Percentiles rank a stretch among this genome's conserved stretches.
Evolutionary conservation across 1,139 yeast species (phyloP).

Genomic region (Hemisphaericaspora xylofermentans): DNA sequence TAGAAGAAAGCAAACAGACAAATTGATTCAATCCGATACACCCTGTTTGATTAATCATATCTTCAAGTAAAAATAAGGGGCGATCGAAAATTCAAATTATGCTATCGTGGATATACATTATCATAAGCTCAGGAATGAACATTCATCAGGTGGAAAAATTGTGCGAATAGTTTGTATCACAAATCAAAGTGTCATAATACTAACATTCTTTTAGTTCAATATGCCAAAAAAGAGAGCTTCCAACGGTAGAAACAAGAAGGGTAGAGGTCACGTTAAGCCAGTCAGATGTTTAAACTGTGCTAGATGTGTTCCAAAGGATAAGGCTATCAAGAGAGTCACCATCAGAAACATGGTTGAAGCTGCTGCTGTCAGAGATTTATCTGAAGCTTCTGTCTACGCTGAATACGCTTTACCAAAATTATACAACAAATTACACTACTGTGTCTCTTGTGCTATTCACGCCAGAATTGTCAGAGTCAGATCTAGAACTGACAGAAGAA

Average conservation of each 20-base stretch:
- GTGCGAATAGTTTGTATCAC: not conserved
- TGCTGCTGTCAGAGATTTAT: constrained; percentile 99
- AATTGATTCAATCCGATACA: no score
- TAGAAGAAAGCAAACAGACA: no score
- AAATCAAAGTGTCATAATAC: constrained; percentile 15
- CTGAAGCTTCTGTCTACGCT: constrained; percentile 98
- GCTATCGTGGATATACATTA: no score
- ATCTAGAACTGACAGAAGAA: constrained; percentile 97
- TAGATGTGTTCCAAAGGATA: constrained; percentile 99
- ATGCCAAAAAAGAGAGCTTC: constrained; percentile 99
- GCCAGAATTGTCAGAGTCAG: constrained; percentile 99
- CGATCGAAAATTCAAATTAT: no score
- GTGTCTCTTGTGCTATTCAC: constrained; percentile 99
- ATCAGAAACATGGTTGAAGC: constrained; percentile 99
- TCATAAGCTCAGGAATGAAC: no score
- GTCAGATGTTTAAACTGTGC: constrained; percentile 99
- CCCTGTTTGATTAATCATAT: no score
- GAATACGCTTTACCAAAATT: constrained; percentile 99
- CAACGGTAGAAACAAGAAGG: constrained; percentile 99
- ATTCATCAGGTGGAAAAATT: no score
- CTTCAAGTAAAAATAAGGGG: no score
- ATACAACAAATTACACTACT: constrained; percentile 99
- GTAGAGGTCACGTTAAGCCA: constrained; percentile 99
- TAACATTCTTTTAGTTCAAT: constrained; percentile 37
- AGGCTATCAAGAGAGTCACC: constrained; percentile 99